These are phyloP conservation scores for Podospora conica DNA, from an alignment of 495 filamentous ascomycete genomes.

Conservation along the genomic window DNA sequence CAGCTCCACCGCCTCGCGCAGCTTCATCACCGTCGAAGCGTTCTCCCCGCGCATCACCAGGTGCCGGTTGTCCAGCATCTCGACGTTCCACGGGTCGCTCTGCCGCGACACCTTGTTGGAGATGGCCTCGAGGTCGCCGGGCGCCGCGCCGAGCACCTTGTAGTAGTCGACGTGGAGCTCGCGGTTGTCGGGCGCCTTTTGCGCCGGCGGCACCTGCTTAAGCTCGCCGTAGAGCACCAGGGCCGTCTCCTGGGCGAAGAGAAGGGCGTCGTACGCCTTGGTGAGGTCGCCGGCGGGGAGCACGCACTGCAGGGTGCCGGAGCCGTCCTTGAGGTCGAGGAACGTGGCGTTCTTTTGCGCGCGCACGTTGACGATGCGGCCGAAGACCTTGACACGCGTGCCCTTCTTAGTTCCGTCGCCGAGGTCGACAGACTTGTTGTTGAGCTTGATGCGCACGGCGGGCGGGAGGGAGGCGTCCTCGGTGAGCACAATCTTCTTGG, in stretches of 20 bases:
- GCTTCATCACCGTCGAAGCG: constrained; percentile 83
- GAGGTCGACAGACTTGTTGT: constrained; percentile 62
- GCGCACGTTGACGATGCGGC: constrained; percentile 78
- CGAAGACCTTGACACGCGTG: constrained; percentile 74
- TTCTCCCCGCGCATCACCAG: constrained; percentile 85
- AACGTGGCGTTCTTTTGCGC: constrained; percentile 85
- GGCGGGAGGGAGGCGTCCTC: constrained; percentile 76
- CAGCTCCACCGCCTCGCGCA: constrained; percentile 74
- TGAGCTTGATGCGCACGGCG: constrained; percentile 68
- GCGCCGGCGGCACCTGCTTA: constrained; percentile 70
- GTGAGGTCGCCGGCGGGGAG: constrained; percentile 69
- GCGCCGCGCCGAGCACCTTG: constrained; percentile 72
- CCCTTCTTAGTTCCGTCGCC: constrained; percentile 58
- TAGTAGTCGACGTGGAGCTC: constrained; percentile 95
- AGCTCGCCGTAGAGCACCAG: constrained; percentile 86
- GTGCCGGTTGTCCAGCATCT: constrained; percentile 87
- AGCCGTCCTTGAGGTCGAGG: constrained; percentile 80
- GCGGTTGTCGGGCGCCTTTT: constrained; percentile 76
- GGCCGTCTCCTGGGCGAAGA: constrained; percentile 82
- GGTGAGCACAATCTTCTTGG: constrained; percentile 78
- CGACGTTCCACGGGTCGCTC: constrained; percentile 61
- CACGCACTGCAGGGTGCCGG: constrained; percentile 85
- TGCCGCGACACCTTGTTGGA: constrained; percentile 81
- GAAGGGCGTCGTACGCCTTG: constrained; percentile 87
- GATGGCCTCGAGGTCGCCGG: constrained; percentile 83